A percentile compares a stretch with the other conserved stretches of the same genome.
phyloP scores from a whole-genome alignment of 108 stramenopile species.

The Fragilaria radians region DNA sequence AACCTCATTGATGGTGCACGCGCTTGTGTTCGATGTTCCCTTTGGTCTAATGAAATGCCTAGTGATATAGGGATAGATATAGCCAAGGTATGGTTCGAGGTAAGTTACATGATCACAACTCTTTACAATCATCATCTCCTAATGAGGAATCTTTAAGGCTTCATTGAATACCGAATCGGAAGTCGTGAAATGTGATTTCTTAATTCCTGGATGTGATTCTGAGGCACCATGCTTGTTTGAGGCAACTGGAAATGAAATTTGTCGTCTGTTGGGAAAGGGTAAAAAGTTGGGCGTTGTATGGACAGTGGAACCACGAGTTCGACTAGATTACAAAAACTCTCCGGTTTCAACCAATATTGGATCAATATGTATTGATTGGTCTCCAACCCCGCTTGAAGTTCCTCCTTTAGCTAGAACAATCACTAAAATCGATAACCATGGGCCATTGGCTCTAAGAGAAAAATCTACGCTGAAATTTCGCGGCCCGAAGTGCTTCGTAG shows the following conservation, averaged over 20 bases:
- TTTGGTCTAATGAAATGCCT: conserved; percentile 32
- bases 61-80: conserved; percentile 33
- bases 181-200: conserved; percentile 18
- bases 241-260: conserved; percentile 9
- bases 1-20: conserved; percentile 49
- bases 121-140: not conserved
- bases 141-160: not conserved
- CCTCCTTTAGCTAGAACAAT: conserved; percentile 7
- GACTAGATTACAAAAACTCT: conserved; percentile 14
- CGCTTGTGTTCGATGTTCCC: conserved; percentile 32
- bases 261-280: conserved; percentile 17
- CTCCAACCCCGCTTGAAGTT: conserved; percentile 28
- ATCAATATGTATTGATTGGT: conserved; percentile 53
- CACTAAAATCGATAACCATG: conserved; percentile 30
- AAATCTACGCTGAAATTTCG: conserved; percentile 37
- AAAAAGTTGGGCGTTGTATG: conserved; percentile 52
- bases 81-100: conserved; percentile 41
- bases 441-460: conserved; percentile 42
- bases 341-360: conserved; percentile 39
- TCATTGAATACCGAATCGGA: conserved; percentile 4
- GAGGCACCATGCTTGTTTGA: not conserved
- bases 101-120: conserved; percentile 9
- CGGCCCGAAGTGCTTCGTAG: conserved; percentile 60
- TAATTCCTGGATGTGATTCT: not conserved
- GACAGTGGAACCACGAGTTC: conserved; percentile 25